phyloP scores from a whole-genome alignment of 352 stramenopile species.

The Pythium utonaiense region DNA sequence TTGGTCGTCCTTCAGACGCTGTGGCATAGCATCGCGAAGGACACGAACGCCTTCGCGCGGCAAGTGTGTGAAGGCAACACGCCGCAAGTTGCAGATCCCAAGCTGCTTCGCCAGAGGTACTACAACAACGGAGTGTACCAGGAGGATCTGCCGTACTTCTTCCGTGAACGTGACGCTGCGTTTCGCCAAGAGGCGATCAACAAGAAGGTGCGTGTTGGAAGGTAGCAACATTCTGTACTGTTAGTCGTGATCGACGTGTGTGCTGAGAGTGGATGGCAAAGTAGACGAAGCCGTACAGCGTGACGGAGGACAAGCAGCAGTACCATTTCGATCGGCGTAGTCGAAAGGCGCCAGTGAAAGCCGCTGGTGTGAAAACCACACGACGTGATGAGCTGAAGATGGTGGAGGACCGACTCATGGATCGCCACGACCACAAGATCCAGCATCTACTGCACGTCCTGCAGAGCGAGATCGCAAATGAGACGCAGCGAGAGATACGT shows the following conservation, averaged over 20 bases:
- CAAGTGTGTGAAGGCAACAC: slow-evolving; percentile 14
- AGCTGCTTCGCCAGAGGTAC: slow-evolving; percentile 7
- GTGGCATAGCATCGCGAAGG: slow-evolving; percentile 36
- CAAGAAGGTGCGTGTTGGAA: slow-evolving; percentile 6
- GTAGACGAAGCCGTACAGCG: slow-evolving; percentile 38
- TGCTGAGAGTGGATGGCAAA: too few species aligned
- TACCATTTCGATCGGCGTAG: slow-evolving; percentile 49
- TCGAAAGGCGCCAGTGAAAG: slow-evolving; percentile 4
- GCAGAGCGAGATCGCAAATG: slow-evolving; percentile 52
- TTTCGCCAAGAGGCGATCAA: slow-evolving; percentile 6
- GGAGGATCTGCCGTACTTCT: slow-evolving; percentile 24
- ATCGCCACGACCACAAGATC: slow-evolving; percentile 52
- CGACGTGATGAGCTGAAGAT: neutral
- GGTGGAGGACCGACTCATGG: slow-evolving; percentile 27
- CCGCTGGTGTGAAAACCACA: neutral
- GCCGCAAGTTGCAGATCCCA: neutral
- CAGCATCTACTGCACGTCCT: slow-evolving; percentile 53
- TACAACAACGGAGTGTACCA: slow-evolving; percentile 7
- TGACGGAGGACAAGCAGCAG: slow-evolving; percentile 32
- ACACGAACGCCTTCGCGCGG: slow-evolving; percentile 32
- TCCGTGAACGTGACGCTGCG: slow-evolving; percentile 8
- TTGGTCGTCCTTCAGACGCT: slow-evolving; percentile 47
- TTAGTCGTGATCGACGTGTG: too few species aligned
- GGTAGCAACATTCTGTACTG: too few species aligned
- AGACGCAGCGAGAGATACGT: slow-evolving; percentile 62